These are phyloP conservation scores for Endogone sp. DNA, from an alignment of 192 early-diverging fungal species.

Conservation along the genomic window DNA sequence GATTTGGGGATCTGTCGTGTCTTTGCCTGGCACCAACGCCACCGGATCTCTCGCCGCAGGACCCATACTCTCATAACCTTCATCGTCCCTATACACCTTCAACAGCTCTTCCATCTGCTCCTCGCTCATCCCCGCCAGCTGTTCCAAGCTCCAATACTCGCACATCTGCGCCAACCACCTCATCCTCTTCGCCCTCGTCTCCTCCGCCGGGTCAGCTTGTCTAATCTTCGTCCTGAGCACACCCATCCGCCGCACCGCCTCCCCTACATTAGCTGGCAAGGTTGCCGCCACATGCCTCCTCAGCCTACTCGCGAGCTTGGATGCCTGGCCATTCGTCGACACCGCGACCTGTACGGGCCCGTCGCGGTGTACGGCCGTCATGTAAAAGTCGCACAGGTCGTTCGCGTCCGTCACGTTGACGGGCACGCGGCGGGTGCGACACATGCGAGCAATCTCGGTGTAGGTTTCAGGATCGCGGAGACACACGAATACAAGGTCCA, in stretches of 20 bases:
- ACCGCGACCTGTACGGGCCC: conserved; percentile 72
- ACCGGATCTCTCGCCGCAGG: too few species aligned
- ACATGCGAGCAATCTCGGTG: conserved; percentile 31
- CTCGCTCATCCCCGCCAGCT: conserved; percentile 33
- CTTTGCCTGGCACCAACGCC: too few species aligned
- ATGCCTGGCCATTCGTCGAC: conserved; percentile 71
- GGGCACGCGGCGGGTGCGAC: conserved; percentile 48
- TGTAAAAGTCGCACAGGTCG: conserved; percentile 77
- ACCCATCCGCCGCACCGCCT: conserved; percentile 56
- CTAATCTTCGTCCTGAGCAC: conserved; percentile 41
- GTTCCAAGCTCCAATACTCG: conserved; percentile 50
- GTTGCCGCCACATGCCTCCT: conserved; percentile 54
- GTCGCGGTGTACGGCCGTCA: conserved; percentile 71
- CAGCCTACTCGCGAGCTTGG: conserved; percentile 61
- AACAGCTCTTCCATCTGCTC: conserved; percentile 44
- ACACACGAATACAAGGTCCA: conserved; percentile 44
- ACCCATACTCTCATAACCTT: conserved; percentile 25
- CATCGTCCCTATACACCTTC: conserved; percentile 34
- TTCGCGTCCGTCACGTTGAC: conserved; percentile 74
- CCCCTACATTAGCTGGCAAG: conserved; percentile 56
- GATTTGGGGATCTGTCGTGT: too few species aligned
- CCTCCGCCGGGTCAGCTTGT: conserved; percentile 39
- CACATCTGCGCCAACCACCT: conserved; percentile 51
- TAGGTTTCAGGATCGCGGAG: conserved; percentile 22
- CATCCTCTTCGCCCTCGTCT: conserved; percentile 44